phyloP scores from a whole-genome alignment of 2,329 filamentous ascomycete species.

The Paracoccidioides lutzii region DNA sequence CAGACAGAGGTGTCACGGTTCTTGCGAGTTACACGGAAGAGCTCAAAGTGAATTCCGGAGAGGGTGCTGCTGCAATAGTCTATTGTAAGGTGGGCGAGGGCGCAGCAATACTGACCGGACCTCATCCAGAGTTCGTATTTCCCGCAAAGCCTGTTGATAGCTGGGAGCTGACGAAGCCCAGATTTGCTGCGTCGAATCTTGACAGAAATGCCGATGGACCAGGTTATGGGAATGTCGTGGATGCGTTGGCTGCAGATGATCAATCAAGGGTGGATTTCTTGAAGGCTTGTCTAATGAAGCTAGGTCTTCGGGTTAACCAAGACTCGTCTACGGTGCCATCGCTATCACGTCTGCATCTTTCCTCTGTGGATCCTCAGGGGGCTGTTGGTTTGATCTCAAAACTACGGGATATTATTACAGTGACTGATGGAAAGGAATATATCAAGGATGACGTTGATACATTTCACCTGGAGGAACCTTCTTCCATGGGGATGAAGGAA shows the following conservation, averaged over 20 bases:
- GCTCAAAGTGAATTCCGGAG: conserved; percentile 62
- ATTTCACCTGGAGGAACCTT: conserved; percentile 62
- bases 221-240: conserved; percentile 57
- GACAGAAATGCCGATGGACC: conserved; percentile 52
- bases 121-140: conserved; percentile 71
- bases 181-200: conserved; percentile 72
- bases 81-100: conserved; percentile 75
- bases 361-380: conserved; percentile 50
- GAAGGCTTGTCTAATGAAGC: conserved; percentile 62
- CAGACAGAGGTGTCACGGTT: conserved; percentile 57
- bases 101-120: conserved; percentile 64
- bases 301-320: conserved; percentile 66
- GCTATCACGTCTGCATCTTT: conserved; percentile 71
- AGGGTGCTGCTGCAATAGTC: conserved; percentile 63
- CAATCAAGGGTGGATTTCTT: conserved; percentile 59
- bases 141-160: conserved; percentile 9
- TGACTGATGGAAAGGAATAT: conserved; percentile 53
- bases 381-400: conserved; percentile 55
- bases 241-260: conserved; percentile 56
- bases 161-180: conserved; percentile 28
- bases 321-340: conserved; percentile 59
- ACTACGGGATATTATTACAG: conserved; percentile 51
- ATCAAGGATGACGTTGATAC: conserved; percentile 72
- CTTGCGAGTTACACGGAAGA: conserved; percentile 67
- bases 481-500: conserved; percentile 45